Percentiles rank a stretch among this genome's conserved stretches.
Evolutionary conservation across 1,284 basidiomycete genomes (phyloP).

Genomic region (Boletus semigastroideus): DNA sequence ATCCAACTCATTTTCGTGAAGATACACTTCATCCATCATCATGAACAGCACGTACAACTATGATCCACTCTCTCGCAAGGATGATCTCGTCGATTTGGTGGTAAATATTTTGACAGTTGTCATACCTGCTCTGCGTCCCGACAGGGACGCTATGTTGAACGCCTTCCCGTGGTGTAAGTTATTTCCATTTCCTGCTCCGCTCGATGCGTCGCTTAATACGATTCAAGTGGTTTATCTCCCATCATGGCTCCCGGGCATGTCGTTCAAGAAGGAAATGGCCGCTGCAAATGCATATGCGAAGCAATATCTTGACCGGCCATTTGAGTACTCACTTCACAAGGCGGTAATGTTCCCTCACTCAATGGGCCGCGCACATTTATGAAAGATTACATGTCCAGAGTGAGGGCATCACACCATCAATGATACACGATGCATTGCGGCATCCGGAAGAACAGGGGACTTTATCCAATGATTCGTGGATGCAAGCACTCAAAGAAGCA

Average conservation of each 20-base stretch:
- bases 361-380: not conserved
- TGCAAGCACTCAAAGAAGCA: not conserved
- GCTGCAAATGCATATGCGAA: not conserved
- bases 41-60: not conserved
- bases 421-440: constrained; percentile 17
- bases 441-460: constrained; percentile 3
- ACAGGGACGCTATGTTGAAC: not conserved
- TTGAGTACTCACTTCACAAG: not conserved
- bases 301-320: not conserved
- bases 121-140: not conserved
- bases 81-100: not conserved
- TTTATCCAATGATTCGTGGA: not conserved
- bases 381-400: not conserved
- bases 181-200: not conserved
- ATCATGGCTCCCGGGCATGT: not conserved
- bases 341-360: not conserved
- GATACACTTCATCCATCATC: not conserved
- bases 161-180: not conserved
- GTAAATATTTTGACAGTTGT: not conserved
- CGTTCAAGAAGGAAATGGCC: not conserved
- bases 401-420: not conserved
- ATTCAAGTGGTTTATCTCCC: not conserved
- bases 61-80: not conserved
- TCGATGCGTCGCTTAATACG: not conserved
- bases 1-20: not conserved